Conservation (phyloP, 371 early-diverging fungal species). For the Coemansia sp. region DNA sequence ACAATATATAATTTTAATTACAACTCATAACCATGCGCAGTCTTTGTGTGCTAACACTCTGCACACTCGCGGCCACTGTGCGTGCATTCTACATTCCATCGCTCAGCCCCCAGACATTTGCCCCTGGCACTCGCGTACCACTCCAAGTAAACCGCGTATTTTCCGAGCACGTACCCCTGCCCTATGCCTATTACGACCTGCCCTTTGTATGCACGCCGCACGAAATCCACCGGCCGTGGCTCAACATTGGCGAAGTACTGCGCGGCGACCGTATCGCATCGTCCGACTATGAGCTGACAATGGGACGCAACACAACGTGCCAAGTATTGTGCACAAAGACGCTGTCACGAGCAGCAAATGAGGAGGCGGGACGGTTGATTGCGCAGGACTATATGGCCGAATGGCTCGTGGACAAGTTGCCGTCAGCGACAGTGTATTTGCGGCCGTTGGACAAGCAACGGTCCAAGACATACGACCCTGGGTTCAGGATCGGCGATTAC, state of each 20-base stretch:
- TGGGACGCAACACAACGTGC: slow-evolving; percentile 54
- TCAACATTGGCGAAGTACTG: slow-evolving; percentile 75
- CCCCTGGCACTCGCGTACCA: slow-evolving; percentile 59
- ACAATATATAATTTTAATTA: not conserved
- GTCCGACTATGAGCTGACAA: slow-evolving; percentile 54
- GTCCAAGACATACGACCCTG: slow-evolving; percentile 55
- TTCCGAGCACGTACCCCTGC: slow-evolving; percentile 63
- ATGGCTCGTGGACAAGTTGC: slow-evolving; percentile 66
- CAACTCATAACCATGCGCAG: not conserved
- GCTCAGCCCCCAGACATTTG: slow-evolving; percentile 66
- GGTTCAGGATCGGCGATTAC: slow-evolving; percentile 56
- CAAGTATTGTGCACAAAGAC: slow-evolving; percentile 53
- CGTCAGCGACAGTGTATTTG: slow-evolving; percentile 55
- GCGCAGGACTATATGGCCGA: slow-evolving; percentile 59
- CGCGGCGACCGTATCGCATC: slow-evolving; percentile 77
- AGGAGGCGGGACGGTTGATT: slow-evolving; percentile 55
- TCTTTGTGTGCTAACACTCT: slow-evolving; percentile 23
- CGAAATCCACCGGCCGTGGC: slow-evolving; percentile 54
- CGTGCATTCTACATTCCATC: slow-evolving; percentile 74
- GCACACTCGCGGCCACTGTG: slow-evolving; percentile 13
- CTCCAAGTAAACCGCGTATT: slow-evolving; percentile 71
- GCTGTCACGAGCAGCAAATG: slow-evolving; percentile 50
- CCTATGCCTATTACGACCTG: slow-evolving; percentile 67
- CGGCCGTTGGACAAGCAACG: slow-evolving; percentile 14
- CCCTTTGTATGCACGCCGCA: slow-evolving; percentile 69